phyloP scores from a whole-genome alignment of 768 basidiomycete genomes.

The Russula earlei region DNA sequence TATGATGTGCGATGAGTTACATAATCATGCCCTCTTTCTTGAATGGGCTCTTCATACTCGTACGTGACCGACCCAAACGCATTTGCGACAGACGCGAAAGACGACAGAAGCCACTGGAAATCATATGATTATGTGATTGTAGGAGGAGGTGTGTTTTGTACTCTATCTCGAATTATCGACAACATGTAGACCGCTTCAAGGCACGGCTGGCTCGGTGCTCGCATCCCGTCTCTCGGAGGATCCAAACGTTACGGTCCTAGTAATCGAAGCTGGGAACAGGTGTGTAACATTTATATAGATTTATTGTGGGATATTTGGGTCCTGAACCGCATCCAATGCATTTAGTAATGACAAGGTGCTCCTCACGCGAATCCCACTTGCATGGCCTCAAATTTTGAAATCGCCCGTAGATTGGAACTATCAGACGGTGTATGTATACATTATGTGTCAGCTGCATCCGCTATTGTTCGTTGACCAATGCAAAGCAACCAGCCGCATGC shows the following conservation, averaged over 20 bases:
- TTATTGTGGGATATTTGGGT: not conserved
- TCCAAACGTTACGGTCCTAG: constrained; percentile 40
- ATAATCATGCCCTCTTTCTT: not conserved
- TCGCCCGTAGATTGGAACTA: constrained; percentile 15
- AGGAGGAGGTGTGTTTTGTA: constrained; percentile 28
- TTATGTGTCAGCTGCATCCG: not conserved
- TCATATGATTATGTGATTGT: constrained; percentile 32
- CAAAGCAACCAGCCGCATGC: constrained; percentile 6
- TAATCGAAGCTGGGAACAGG: constrained; percentile 59
- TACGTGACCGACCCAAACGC: constrained; percentile 12
- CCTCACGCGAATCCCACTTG: constrained; percentile 14
- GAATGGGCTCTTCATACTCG: constrained; percentile 16
- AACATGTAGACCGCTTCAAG: constrained; percentile 25
- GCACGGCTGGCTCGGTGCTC: constrained; percentile 53
- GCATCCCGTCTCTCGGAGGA: constrained; percentile 52
- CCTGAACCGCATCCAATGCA: not conserved
- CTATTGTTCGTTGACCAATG: not conserved
- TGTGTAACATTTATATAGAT: constrained; percentile 20
- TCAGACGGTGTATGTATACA: constrained; percentile 6
- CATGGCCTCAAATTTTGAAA: constrained; percentile 14
- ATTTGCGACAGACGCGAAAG: constrained; percentile 8
- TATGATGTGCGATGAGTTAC: not conserved
- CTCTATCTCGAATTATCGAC: not conserved
- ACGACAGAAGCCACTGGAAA: constrained; percentile 11
- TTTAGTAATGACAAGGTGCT: constrained; percentile 9